A percentile compares a stretch with the other conserved stretches of the same genome.
Evolutionary conservation across 1,284 basidiomycete species (phyloP).

Genomic region (Fomitopsis pinicola): DNA sequence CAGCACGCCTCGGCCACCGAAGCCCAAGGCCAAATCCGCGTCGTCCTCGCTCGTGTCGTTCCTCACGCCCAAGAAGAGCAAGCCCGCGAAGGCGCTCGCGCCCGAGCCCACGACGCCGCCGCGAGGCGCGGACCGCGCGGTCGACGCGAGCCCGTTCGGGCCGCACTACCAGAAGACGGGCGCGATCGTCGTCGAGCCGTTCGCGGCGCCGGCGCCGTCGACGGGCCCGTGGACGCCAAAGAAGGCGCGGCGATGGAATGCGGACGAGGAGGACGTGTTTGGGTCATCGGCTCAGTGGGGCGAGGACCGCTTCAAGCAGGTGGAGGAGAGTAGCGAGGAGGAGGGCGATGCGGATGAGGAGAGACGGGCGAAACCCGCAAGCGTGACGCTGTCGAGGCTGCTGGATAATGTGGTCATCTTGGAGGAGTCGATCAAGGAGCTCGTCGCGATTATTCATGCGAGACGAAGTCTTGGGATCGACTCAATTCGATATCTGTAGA

Average conservation of each 20-base stretch:
- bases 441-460: constrained; percentile 84
- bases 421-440: constrained; percentile 94
- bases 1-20: constrained; percentile 30
- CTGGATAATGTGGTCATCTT: constrained; percentile 95
- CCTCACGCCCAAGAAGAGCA: constrained; percentile 71
- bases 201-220: constrained; percentile 55
- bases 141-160: constrained; percentile 78
- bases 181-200: constrained; percentile 70
- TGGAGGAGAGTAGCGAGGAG: constrained; percentile 29
- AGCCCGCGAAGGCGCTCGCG: constrained; percentile 25
- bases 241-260: constrained; percentile 44
- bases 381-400: constrained; percentile 75
- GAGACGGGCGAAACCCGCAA: constrained; percentile 25
- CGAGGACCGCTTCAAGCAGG: constrained; percentile 29
- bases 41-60: constrained; percentile 70
- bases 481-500: constrained; percentile 67
- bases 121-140: constrained; percentile 33
- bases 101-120: constrained; percentile 42
- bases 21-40: constrained; percentile 49
- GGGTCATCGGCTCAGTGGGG: constrained; percentile 51
- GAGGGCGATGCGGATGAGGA: constrained; percentile 29
- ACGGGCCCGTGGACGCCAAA: constrained; percentile 61
- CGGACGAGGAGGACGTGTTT: constrained; percentile 68
- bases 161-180: constrained; percentile 82
- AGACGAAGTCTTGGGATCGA: constrained; percentile 87